Evolutionary conservation across 2,329 filamentous ascomycete species (phyloP), one percentile per base, ranked within the genome.

Genomic region (Blastomyces silverae): DNA sequence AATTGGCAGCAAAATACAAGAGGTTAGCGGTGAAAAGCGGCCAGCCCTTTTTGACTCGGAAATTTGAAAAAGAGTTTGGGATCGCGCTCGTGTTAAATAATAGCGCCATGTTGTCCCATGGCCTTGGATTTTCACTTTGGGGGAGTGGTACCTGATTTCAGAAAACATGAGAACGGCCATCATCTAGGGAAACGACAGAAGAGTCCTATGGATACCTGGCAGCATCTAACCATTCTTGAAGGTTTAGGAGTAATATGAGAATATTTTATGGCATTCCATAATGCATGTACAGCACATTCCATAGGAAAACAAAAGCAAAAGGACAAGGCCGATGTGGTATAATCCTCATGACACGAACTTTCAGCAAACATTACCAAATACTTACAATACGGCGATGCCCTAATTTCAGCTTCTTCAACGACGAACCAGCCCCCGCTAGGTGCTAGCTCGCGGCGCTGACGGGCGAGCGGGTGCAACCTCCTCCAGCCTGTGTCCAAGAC

Each of bases 401-500:
- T 34, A 13, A 34, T 34, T n/a, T 37, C 31, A 37, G 50, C 10
- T 34, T n/a, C 20, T 17, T 39, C 50, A 28, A 22, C 6, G 8
- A 2, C 2, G 15, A 34, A 28, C 28, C 31, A 6, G 17, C 34
- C n/a, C n/a, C 31, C 55, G 15, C 52, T 55, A 20, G 52, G 3
- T 39, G 55, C 15, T 10, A 20, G 44, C 44, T 46, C 15, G 44
- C 44, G 31, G 56, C 34, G 56, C 34, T 39, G 22, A 25, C 28
- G 42, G 42, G 59, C 44, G 42, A 34, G 22, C 59, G 59, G 59
- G 59, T 61, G 59, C 59, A 61, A 61, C 59, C 42, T 61, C 44
- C 20, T 22, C 48, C 59, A n/a, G 17, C 44, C 15, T 50, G 11
- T 11, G 17, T n/a, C 22, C 8, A 28, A 28, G 34, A 22, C 37